Evolutionary conservation across 2,329 filamentous ascomycete species (phyloP).

Genomic region (Torrubiella hemipterigena): DNA sequence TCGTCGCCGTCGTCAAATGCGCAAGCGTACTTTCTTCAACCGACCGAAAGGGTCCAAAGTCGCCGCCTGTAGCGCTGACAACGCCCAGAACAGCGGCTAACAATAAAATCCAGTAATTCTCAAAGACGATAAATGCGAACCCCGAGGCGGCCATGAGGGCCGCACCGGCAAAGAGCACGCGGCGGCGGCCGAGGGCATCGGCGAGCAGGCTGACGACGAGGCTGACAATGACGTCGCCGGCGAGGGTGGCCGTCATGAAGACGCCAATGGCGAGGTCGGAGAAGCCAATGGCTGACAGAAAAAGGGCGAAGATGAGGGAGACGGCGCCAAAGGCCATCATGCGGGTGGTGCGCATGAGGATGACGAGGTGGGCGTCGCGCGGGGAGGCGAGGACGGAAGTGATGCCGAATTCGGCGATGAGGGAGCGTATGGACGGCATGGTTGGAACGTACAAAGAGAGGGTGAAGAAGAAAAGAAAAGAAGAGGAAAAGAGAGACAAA

Average conservation of each 20-base stretch:
- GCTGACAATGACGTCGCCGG: conserved; percentile 47
- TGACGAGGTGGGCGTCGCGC: conserved; percentile 40
- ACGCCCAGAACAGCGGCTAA: conserved; percentile 47
- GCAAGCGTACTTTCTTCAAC: conserved; percentile 55
- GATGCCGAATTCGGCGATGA: conserved; percentile 40
- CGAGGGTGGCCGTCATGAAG: conserved; percentile 52
- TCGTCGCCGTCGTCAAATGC: conserved; percentile 42
- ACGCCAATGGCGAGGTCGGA: conserved; percentile 48
- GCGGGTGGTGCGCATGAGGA: conserved; percentile 36
- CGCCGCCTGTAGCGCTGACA: conserved; percentile 49
- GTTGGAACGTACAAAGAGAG: too few relatives aligned
- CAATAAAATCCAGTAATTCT: conserved; percentile 48
- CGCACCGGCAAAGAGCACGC: conserved; percentile 39
- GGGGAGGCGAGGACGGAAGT: conserved; percentile 32
- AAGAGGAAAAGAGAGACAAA: too few relatives aligned
- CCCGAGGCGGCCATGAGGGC: conserved; percentile 46
- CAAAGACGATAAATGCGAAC: conserved; percentile 36
- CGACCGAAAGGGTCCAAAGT: conserved; percentile 56
- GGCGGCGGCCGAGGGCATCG: conserved; percentile 43
- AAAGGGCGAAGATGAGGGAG: conserved; percentile 48
- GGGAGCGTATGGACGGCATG: too few relatives aligned
- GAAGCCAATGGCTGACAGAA: conserved; percentile 42
- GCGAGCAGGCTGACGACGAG: conserved; percentile 46
- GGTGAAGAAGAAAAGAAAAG: too few relatives aligned
- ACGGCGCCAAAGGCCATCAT: conserved; percentile 54